Base-by-base conservation (phyloP, 2,329 filamentous ascomycete genomes). In the Ceratocystis cubensis region DNA sequence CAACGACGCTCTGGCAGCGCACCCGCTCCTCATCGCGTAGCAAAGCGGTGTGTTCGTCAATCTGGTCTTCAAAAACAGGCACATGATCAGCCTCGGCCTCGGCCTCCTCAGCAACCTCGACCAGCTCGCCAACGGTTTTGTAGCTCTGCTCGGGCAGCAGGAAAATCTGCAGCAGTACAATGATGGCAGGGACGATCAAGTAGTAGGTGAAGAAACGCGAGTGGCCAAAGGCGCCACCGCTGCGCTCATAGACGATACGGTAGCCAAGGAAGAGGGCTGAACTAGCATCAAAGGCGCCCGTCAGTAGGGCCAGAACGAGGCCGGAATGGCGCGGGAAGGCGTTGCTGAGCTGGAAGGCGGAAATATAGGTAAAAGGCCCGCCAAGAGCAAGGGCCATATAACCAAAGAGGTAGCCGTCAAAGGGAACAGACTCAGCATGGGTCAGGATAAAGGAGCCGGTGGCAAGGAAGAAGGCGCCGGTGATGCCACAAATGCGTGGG, bases 341-440 rank as follows among this genome's bases (percentile, higher is more conserved):
- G 74, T 94, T 94, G 48, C 88, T 91, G 48, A 94, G 82, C 73
- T 94, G 89, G 75, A 93, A 93, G 2, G 87, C 88, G 7, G 88
- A 86, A 67, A 94, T 89, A 75, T 91, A 94, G 64, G 89, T 83
- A 71, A 91, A 92, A 1, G 89, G 88, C 0, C 89, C 90, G 22
- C 89, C 90, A 1, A 93, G 79, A 0, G 89, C 88, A 6, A 94
- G 80, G 66, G 90, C 84, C 25, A 92, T 78, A 74, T 93, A 92
- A 17, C 88, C 89, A 4, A 84, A 78, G 22, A 90, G 82, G 71
- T 88, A 87, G 17, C 83, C 89, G 76, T 96, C 92, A 69, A 92
- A 87, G 0, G 84, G 81, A 1, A 91, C 70, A 7, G 80, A 74
- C 67, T 78, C 74, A 25, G 86, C 87, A 71, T 87, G 87, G 0